Evolutionary conservation across 164 flowering plant genomes (phyloP).

Genomic region (Hamamelis virginiana): DNA sequence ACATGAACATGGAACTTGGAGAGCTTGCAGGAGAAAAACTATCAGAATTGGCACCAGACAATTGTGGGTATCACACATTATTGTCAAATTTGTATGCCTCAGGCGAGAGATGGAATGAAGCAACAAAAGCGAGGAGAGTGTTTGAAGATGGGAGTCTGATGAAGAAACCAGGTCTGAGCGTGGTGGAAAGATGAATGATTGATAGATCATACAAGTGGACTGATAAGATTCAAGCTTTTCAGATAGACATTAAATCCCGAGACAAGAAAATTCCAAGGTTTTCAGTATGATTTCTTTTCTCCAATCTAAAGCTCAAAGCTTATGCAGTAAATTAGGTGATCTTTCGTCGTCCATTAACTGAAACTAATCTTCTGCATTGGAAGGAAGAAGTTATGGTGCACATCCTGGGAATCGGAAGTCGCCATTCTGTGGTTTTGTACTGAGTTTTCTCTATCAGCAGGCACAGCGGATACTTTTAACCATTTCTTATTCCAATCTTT

Average conservation of each 20-base stretch:
- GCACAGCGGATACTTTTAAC: neutral
- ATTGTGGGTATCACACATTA: conserved; percentile 31
- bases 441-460: neutral
- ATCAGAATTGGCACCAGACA: conserved; percentile 26
- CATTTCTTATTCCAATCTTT: neutral
- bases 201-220: neutral
- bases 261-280: neutral
- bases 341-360: neutral
- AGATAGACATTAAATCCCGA: neutral
- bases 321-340: neutral
- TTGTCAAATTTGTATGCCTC: conserved; percentile 36
- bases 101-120: conserved; percentile 27
- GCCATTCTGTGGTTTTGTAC: neutral
- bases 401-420: neutral
- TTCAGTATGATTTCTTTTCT: neutral
- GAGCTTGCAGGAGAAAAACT: conserved; percentile 32
- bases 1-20: conserved; percentile 28
- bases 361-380: neutral
- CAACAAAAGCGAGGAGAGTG: conserved; percentile 27
- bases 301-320: neutral
- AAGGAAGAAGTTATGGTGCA: neutral
- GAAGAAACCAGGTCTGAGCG: conserved; percentile 35
- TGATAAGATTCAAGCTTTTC: neutral
- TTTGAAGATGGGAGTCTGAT: conserved; percentile 27
- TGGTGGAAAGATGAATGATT: conserved; percentile 17